Base-by-base conservation (phyloP, 23 red algal genomes). In the Pyropia yezoensis region DNA sequence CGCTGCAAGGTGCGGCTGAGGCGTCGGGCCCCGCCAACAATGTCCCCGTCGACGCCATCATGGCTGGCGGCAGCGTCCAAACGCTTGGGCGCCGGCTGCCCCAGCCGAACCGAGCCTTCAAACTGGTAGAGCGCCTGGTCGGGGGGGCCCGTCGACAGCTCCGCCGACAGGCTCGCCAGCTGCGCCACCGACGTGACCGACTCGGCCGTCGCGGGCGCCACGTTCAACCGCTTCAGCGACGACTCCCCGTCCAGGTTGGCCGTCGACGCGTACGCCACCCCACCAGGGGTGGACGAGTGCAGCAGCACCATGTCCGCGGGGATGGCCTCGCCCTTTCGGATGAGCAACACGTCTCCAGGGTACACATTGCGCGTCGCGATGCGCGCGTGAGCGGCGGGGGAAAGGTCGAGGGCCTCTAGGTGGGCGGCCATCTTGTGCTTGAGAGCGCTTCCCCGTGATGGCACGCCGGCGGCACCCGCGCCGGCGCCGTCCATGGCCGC, bases 231-330 rank as follows among this genome's bases (percentile, higher is more conserved):
- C 39, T 77, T 77, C 1, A 77, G 62, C 33, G 52, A 57, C 17
- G 73, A 57, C 57, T 77, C 73, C 18, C 73, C 73, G 27, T 77
- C 73, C 7, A 77, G 57, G 18, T 77, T 63, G 49, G 60, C 63
- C 18, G 73, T 77, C 27, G 60, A 63, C n/a, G 57, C 57, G 16
- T 63, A 77, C 18, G 57, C 60, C 29, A 51, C 57, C 20, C 33
- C 63, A 1, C 52, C 73, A 22, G 50, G 28, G 29, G 33, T 53
- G 17, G 73, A 65, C 18, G 54, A 63, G 20, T 33, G 21, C 25
- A 77, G 22, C 1, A 57, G 18, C n/a, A 77, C 34, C 27, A 39
- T 24, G 63, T 77, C 73, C 1, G 27, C 60, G 15, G 73, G 73
- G 27, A 63, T 57, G 33, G 52, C 32, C 32, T 67, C 52, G 23